These are phyloP conservation scores for Tetrahymena borealis DNA, from an alignment of 73 alveolate species.

Conservation along the genomic window DNA sequence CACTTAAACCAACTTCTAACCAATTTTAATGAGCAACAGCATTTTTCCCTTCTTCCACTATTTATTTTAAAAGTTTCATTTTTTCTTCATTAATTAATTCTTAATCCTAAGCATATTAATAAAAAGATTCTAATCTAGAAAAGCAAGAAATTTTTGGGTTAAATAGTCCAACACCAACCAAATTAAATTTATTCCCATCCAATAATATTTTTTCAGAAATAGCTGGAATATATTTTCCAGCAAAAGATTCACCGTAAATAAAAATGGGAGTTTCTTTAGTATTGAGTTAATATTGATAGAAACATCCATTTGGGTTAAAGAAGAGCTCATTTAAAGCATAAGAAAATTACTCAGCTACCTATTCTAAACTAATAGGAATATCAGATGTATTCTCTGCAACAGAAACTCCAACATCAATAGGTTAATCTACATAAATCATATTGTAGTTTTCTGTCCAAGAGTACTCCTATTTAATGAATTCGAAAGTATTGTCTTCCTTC, in stretches of 20 bases:
- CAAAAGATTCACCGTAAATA: slow-evolving; percentile 88
- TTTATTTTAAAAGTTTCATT: no score
- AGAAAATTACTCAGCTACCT: slow-evolving; percentile 1
- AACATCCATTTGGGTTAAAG: background rate
- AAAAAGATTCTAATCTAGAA: background rate
- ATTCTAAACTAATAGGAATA: background rate
- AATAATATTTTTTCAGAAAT: background rate
- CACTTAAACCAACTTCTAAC: no score
- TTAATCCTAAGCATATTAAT: background rate
- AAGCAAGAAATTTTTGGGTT: background rate
- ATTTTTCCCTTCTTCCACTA: no score
- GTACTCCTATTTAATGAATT: background rate
- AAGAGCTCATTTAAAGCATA: slow-evolving; percentile 12
- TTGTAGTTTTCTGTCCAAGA: slow-evolving; percentile 29
- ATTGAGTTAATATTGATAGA: background rate
- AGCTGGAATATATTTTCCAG: slow-evolving; percentile 93
- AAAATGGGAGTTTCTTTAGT: slow-evolving; percentile 27
- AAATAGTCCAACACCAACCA: background rate
- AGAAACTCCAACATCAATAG: slow-evolving; percentile 24
- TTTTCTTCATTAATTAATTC: background rate
- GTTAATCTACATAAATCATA: slow-evolving; percentile 19
- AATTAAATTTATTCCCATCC: background rate
- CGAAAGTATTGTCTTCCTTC: background rate
- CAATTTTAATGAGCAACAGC: no score
- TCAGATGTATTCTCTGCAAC: background rate